phyloP scores from a whole-genome alignment of 306 rosid species.

The Alnus rubra region DNA sequence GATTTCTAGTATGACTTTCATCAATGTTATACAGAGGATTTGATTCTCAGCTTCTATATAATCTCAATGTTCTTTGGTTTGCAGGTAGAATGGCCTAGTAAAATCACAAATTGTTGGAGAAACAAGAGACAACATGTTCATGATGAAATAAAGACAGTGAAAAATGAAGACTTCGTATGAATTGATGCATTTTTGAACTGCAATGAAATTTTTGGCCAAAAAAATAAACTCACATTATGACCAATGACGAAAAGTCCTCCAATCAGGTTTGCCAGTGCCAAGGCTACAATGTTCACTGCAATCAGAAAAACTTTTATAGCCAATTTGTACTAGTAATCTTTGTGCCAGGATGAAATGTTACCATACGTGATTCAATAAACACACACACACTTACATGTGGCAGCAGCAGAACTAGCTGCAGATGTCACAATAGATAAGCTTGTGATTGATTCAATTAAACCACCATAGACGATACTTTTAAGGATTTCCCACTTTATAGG shows the following conservation, averaged over 20 bases:
- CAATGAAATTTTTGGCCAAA: not conserved
- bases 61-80: not conserved
- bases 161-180: not conserved
- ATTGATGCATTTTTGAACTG: not conserved
- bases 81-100: not conserved
- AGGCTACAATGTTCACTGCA: slow-evolving; percentile 69
- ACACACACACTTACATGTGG: slow-evolving; percentile 32
- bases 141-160: not conserved
- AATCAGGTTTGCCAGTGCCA: slow-evolving; percentile 76
- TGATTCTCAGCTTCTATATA: no score
- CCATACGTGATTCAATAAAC: not conserved
- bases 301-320: slow-evolving; percentile 1
- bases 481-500: slow-evolving; percentile 47
- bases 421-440: slow-evolving; percentile 65
- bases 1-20: no score
- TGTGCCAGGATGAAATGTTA: not conserved
- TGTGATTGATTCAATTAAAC: slow-evolving; percentile 66
- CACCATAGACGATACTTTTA: slow-evolving; percentile 77
- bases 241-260: slow-evolving; percentile 72
- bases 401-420: slow-evolving; percentile 46
- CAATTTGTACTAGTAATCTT: not conserved
- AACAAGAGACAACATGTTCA: not conserved
- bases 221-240: slow-evolving; percentile 59
- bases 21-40: not conserved
- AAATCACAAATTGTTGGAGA: not conserved